Conservation (phyloP, 345 rosid genomes). For the Ceriops decandra region DNA sequence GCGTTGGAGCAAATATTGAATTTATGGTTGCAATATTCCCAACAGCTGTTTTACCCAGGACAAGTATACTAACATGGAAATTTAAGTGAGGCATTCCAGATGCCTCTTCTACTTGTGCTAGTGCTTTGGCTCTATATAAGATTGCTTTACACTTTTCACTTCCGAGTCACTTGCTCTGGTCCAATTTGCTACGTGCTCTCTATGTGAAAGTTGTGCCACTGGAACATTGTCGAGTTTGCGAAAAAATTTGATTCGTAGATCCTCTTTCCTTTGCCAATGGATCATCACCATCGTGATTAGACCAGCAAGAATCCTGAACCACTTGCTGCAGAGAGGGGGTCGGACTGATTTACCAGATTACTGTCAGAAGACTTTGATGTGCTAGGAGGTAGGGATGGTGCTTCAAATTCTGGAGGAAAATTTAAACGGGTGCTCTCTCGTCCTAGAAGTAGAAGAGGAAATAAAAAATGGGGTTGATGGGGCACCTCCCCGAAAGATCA, state of each 20-base stretch:
- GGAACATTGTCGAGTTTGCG: conserved; percentile 65
- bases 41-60: conserved; percentile 41
- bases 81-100: conserved; percentile 58
- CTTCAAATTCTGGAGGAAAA: conserved; percentile 3
- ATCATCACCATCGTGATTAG: conserved; percentile 21
- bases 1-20: conserved; percentile 61
- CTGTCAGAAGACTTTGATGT: conserved; percentile 36
- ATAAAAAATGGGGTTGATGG: too few relatives aligned
- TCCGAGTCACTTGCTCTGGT: conserved; percentile 75
- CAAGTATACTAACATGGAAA: conserved; percentile 69
- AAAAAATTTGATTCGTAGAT: conserved; percentile 62
- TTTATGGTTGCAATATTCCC: conserved; percentile 97
- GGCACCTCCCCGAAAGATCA: too few relatives aligned
- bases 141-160: conserved; percentile 44
- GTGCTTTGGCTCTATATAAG: too few relatives aligned
- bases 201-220: conserved; percentile 75
- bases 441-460: too few relatives aligned
- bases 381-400: conserved; percentile 33
- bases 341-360: conserved; percentile 36
- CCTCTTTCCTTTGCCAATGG: conserved; percentile 53
- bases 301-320: conserved; percentile 36
- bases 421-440: too few relatives aligned
- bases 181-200: conserved; percentile 66
- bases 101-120: conserved; percentile 50
- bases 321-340: conserved; percentile 33